Evolutionary conservation across 2,329 filamentous ascomycete species (phyloP).

Genomic region (Aspergillus spinulosporus): DNA sequence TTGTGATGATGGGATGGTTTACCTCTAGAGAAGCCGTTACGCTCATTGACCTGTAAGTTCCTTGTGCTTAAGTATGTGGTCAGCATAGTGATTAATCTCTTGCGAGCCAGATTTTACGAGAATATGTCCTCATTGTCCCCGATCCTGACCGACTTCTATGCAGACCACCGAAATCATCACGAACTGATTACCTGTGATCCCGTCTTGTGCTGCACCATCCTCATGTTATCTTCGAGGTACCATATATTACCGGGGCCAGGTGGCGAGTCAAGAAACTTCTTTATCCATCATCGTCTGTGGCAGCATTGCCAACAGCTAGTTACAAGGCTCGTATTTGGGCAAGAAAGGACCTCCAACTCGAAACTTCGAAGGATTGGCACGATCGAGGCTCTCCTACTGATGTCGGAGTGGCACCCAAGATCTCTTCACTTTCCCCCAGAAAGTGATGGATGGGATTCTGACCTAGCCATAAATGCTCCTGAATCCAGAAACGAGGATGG

Average conservation of each 20-base stretch:
- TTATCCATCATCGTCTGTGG: conserved; percentile 57
- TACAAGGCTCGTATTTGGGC: conserved; percentile 55
- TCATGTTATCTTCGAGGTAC: conserved; percentile 58
- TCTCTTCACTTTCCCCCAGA: conserved; percentile 56
- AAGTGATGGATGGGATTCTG: conserved; percentile 58
- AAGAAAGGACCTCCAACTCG: conserved; percentile 54
- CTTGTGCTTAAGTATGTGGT: no score
- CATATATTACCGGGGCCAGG: conserved; percentile 46
- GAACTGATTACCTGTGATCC: conserved; percentile 54
- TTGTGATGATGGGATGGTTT: conserved; percentile 59
- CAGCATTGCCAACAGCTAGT: conserved; percentile 56
- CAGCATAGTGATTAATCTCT: not conserved
- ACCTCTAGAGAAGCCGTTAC: conserved; percentile 56
- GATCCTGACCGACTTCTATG: conserved; percentile 53
- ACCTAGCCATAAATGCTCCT: conserved; percentile 47
- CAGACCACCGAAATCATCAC: conserved; percentile 51
- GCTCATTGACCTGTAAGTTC: conserved; percentile 51
- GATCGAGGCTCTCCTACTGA: conserved; percentile 54
- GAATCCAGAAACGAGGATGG: conserved; percentile 34
- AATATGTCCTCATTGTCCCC: conserved; percentile 55
- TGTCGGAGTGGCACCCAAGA: conserved; percentile 60
- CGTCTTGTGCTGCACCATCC: conserved; percentile 54
- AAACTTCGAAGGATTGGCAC: conserved; percentile 53
- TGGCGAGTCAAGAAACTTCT: conserved; percentile 52
- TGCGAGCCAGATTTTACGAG: conserved; percentile 46